A percentile compares a stretch with the other conserved stretches of the same genome.
phyloP scores from a whole-genome alignment of 2,329 filamentous ascomycete genomes.

The Calonectria multiphialidica region DNA sequence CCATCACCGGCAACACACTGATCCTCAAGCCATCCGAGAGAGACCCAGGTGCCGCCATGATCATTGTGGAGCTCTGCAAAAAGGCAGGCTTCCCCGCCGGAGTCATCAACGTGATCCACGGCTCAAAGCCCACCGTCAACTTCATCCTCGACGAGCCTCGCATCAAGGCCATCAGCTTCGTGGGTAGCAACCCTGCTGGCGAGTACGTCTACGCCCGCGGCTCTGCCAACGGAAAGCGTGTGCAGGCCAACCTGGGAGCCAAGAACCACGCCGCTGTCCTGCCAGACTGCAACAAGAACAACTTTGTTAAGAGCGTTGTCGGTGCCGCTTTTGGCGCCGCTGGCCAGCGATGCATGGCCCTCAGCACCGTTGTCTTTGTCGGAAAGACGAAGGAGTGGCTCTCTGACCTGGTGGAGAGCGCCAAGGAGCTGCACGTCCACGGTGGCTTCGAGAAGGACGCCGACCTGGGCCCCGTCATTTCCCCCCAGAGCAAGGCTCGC shows the following conservation, averaged over 20 bases:
- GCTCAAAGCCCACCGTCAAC: slow-evolving; percentile 73
- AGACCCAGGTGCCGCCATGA: slow-evolving; percentile 83
- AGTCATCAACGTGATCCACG: slow-evolving; percentile 77
- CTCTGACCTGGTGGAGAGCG: slow-evolving; percentile 71
- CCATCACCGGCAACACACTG: slow-evolving; percentile 82
- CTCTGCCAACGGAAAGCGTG: slow-evolving; percentile 78
- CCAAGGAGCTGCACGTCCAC: slow-evolving; percentile 60
- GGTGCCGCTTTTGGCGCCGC: slow-evolving; percentile 78
- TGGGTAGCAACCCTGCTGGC: slow-evolving; percentile 76
- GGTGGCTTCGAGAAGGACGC: slow-evolving; percentile 38
- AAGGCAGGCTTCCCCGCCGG: slow-evolving; percentile 82
- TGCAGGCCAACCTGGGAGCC: slow-evolving; percentile 76
- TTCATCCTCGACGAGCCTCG: slow-evolving; percentile 77
- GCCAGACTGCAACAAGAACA: slow-evolving; percentile 78
- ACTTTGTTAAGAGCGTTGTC: slow-evolving; percentile 73
- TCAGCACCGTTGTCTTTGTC: slow-evolving; percentile 74
- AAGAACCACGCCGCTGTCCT: slow-evolving; percentile 79
- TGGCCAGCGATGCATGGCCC: slow-evolving; percentile 77
- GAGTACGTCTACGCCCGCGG: slow-evolving; percentile 77
- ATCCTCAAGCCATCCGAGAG: slow-evolving; percentile 85
- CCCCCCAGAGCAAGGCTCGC: slow-evolving; percentile 32
- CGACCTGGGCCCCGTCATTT: slow-evolving; percentile 40
- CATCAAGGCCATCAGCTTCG: slow-evolving; percentile 78
- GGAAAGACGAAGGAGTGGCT: slow-evolving; percentile 74
- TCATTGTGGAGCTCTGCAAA: slow-evolving; percentile 78